Conservation (phyloP, 1,139 yeast genomes). For the Debaryomycetaceae sp. region DNA sequence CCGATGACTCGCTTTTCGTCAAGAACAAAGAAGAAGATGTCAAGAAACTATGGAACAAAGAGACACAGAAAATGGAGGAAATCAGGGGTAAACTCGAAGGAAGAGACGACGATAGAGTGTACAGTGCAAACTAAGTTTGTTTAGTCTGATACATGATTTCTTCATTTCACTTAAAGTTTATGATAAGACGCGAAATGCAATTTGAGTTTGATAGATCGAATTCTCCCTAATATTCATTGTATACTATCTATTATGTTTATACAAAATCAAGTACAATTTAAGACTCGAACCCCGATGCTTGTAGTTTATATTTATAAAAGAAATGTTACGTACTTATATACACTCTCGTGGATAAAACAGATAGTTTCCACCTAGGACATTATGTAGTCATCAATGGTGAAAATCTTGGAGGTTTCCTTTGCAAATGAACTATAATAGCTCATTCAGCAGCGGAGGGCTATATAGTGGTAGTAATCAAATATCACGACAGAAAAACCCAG, state of each 20-base stretch:
- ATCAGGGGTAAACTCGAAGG: conserved; percentile 83
- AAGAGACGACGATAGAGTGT: conserved; percentile 52
- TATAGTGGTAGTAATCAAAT: neutral
- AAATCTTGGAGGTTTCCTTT: neutral
- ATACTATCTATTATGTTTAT: neutral
- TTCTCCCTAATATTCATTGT: too few relatives aligned
- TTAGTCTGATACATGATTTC: neutral
- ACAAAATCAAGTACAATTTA: neutral
- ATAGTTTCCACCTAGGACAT: too few relatives aligned
- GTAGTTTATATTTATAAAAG: neutral
- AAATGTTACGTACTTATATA: neutral
- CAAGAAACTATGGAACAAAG: conserved; percentile 66
- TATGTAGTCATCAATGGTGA: too few relatives aligned
- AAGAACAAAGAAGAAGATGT: conserved; percentile 53
- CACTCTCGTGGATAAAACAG: too few relatives aligned
- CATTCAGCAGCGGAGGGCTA: conserved; percentile 1
- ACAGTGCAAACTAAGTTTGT: conserved; percentile 12
- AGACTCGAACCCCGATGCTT: too few relatives aligned
- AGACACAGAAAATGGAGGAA: conserved; percentile 71
- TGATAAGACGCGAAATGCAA: too few relatives aligned
- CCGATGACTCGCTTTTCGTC: conserved; percentile 82
- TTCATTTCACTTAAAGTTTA: too few relatives aligned
- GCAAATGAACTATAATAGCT: conserved; percentile 3
- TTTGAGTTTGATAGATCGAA: too few relatives aligned
- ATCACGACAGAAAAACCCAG: conserved; percentile 7